These are phyloP conservation scores for Fagopyrum homotropicum DNA, from an alignment of 148 eudicot genomes.

Conservation along the genomic window DNA sequence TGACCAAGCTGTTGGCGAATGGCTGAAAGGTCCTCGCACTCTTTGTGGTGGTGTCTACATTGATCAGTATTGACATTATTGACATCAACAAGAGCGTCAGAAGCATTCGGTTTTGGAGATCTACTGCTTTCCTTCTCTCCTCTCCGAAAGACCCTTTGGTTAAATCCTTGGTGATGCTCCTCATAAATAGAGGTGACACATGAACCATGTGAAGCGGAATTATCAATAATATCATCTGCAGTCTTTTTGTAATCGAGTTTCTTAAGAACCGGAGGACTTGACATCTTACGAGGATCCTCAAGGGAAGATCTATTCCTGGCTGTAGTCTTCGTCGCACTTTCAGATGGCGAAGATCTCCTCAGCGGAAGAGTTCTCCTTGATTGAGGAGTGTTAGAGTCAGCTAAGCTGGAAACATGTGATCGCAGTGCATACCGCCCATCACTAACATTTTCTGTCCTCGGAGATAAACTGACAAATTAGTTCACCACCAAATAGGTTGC, in stretches of 20 bases:
- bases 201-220: slow-evolving; percentile 23
- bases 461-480: neutral
- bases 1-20: slow-evolving; percentile 82
- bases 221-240: slow-evolving; percentile 28
- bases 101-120: slow-evolving; percentile 29
- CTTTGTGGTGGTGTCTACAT: slow-evolving; percentile 50
- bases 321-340: slow-evolving; percentile 41
- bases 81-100: slow-evolving; percentile 32
- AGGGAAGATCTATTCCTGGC: slow-evolving; percentile 45
- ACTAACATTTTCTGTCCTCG: slow-evolving; percentile 51
- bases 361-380: slow-evolving; percentile 27
- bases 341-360: slow-evolving; percentile 31
- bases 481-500: neutral
- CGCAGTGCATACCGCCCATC: slow-evolving; percentile 48
- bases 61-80: slow-evolving; percentile 32
- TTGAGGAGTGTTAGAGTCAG: slow-evolving; percentile 37
- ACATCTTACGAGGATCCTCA: slow-evolving; percentile 30
- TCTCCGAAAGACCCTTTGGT: slow-evolving; percentile 19
- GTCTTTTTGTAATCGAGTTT: slow-evolving; percentile 58
- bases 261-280: slow-evolving; percentile 46
- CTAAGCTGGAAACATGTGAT: slow-evolving; percentile 26
- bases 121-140: slow-evolving; percentile 21
- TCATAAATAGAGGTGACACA: slow-evolving; percentile 26
- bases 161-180: slow-evolving; percentile 19
- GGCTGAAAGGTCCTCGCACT: slow-evolving; percentile 62